Base-by-base conservation (phyloP, 495 filamentous ascomycete species). In the Schizothecium vesticola region DNA sequence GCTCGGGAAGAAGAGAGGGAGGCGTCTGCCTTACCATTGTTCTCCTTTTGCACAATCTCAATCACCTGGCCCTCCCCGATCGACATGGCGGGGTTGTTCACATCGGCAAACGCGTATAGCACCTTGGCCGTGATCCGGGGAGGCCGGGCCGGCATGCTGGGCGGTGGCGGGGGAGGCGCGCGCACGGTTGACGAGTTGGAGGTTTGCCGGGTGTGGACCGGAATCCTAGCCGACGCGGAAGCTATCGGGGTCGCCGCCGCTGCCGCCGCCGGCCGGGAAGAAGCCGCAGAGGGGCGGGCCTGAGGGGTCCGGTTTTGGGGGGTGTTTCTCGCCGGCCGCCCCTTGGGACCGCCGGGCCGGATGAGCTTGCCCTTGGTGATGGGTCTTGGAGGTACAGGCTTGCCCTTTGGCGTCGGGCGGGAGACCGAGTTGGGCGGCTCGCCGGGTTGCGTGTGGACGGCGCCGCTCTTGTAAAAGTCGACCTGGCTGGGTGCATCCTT, bases 381-480 rank as follows among this genome's bases (percentile, higher is more conserved):
- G 11, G 96, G 93, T 73, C 93, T 90, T 4, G 91, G 91, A 29
- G 92, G 87, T 23, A 97, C 85, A 22, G 89, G 91, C 77, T 92
- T 96, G 59, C 87, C 86, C 75, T 91, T 91, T 5, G 96, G 96
- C 24, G 91, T 95, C 26, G 92, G 93, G 66, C 83, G 89, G 2
- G 93, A 97, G 9, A 90, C 85, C 0, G 92, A 96, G 74, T 86
- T 92, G 8, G 93, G 83, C 31, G 92, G 88, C 76, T 98, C 92
- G 62, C 96, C 96, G 61, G 83, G 88, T 26, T 87, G 87, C 1
- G 93, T 96, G 74, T 97, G 96, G 66, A 99, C 89, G 11, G 89
- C 89, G 66, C 91, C 89, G 71, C 92, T 96, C 85, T 99, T 99
- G 83, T 99, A 99, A 71, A 88, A 83, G 75, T 98, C 96, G 56